Evolutionary conservation across 495 filamentous ascomycete genomes (phyloP).

Genomic region (Aspergillus affinis): DNA sequence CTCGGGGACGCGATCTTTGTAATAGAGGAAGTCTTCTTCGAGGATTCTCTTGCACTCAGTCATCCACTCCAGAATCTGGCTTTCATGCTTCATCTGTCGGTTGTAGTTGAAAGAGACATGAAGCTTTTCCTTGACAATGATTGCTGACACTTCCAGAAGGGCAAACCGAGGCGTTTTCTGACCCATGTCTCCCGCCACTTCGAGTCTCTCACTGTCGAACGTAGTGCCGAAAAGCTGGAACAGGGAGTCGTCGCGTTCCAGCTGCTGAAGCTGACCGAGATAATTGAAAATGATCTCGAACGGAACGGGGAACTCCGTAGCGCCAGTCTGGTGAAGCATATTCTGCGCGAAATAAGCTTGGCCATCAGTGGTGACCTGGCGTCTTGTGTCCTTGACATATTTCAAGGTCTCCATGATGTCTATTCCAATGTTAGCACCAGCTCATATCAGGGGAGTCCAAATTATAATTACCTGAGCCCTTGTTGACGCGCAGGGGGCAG

Average conservation of each 20-base stretch:
- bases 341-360: conserved; percentile 50
- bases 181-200: conserved; percentile 47
- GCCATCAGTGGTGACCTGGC: conserved; percentile 40
- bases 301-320: conserved; percentile 50
- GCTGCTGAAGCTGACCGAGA: conserved; percentile 57
- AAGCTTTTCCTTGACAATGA: conserved; percentile 58
- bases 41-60: conserved; percentile 58
- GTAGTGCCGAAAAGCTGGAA: conserved; percentile 59
- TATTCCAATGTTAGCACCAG: conserved; percentile 9
- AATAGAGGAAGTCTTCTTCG: conserved; percentile 49
- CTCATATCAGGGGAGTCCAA: not conserved
- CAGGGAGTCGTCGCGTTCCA: conserved; percentile 58
- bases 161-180: conserved; percentile 53
- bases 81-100: conserved; percentile 54
- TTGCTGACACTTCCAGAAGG: conserved; percentile 61
- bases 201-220: conserved; percentile 40
- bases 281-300: conserved; percentile 73
- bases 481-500: conserved; percentile 41
- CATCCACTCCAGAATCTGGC: conserved; percentile 59
- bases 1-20: conserved; percentile 50
- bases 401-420: conserved; percentile 39
- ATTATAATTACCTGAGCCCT: conserved; percentile 30
- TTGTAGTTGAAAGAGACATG: conserved; percentile 64
- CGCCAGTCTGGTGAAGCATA: conserved; percentile 46
- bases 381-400: conserved; percentile 47